Evolutionary conservation across 1,284 basidiomycete species (phyloP), one percentile per base, ranked within the genome.

Genomic region (Sporisorium reilianum): DNA sequence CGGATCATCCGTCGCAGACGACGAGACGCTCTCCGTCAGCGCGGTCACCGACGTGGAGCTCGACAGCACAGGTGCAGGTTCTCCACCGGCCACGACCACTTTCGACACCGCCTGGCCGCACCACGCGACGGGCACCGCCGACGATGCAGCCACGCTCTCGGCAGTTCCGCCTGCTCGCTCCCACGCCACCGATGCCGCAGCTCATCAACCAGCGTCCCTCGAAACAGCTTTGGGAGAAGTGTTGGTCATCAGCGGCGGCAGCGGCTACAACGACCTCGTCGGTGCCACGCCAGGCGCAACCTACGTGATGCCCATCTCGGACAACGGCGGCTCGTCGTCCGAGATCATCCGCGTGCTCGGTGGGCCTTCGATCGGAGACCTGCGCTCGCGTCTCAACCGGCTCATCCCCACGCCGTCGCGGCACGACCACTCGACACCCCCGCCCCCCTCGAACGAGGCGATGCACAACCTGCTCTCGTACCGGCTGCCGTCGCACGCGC

Each of bases 381-480:
- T 94, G 70, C 90, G 93, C 25, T 93, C 92, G 26, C 89, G 93
- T 41, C 88, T 94, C 14, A 89, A 94, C 58, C 90, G 93, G 7
- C 87, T 94, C 57, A 94, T 94, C 70, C 93, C 92, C 7, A 80
- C 87, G 18, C 88, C 89, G 2, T 87, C 67, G 42, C 46, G 62
- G 28, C 49, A 54, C 40, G 26, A 90, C 91, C 6, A 89, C 90
- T 23, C 72, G 53, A 64, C 64, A 12, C 9, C 52, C 5, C 54
- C 67, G 18, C 75, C 66, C 51, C 59, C 72, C 54, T 61, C 82
- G 44, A 54, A 80, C 51, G 60, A 78, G 28, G 90, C 91, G 12
- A 92, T 94, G 68, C 90, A 90, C 57, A 87, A 88, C 42, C 88
- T 97, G 10, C 88, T 97, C 46, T 90, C 92, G 1, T 90, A 95